Evolutionary conservation across 345 rosid genomes (phyloP).

Genomic region (Corchorus olitorius): DNA sequence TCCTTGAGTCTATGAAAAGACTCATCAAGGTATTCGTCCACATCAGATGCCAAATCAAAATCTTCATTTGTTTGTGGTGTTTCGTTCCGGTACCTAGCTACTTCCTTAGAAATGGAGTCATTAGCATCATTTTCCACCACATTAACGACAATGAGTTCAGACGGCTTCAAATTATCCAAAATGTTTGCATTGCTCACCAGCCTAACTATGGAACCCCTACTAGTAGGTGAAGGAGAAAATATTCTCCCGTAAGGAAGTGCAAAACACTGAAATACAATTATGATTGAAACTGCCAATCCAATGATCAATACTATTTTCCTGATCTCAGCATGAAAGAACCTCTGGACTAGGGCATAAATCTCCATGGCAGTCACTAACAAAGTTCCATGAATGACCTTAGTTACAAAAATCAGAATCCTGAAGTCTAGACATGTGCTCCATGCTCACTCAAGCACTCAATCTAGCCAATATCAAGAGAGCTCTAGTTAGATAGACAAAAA

Average conservation of each 20-base stretch:
- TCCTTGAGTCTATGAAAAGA: slow-evolving; percentile 9
- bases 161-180: slow-evolving; percentile 22
- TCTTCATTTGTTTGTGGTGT: slow-evolving; percentile 12
- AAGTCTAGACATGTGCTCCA: background rate
- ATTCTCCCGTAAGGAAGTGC: slow-evolving; percentile 37
- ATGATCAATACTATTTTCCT: slow-evolving; percentile 49
- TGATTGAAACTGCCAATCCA: slow-evolving; percentile 35
- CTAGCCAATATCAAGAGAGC: background rate
- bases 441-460: background rate
- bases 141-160: slow-evolving; percentile 15
- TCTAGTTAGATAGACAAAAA: slow-evolving; percentile 8
- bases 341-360: slow-evolving; percentile 24
- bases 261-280: slow-evolving; percentile 46
- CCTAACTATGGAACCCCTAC: slow-evolving; percentile 28
- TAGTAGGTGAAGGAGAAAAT: slow-evolving; percentile 21
- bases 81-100: slow-evolving; percentile 19
- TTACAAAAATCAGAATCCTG: background rate
- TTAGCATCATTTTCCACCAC: slow-evolving; percentile 22
- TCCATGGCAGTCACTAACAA: slow-evolving; percentile 33
- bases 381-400: background rate
- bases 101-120: slow-evolving; percentile 32
- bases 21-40: background rate
- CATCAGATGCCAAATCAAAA: background rate
- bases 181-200: slow-evolving; percentile 27
- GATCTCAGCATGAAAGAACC: slow-evolving; percentile 40